Evolutionary conservation across 1,284 basidiomycete genomes (phyloP).

Genomic region (Hymenochaete sp.): DNA sequence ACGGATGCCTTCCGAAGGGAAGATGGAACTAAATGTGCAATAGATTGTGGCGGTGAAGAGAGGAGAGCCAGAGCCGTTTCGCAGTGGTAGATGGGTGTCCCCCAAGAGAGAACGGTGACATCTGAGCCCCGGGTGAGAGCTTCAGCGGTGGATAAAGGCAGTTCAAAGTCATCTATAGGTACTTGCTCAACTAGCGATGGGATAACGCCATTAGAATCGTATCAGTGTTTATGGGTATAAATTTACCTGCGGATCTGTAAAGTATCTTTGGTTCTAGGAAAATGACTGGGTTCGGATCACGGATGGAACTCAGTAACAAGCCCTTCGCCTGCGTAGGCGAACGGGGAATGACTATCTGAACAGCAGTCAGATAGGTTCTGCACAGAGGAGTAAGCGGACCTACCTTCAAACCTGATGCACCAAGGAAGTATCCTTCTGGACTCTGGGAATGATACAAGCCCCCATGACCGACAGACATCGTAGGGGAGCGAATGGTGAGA

Average conservation of each 20-base stretch:
- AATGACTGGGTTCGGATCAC: slow-evolving; percentile 88
- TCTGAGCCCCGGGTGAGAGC: slow-evolving; percentile 67
- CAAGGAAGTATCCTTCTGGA: slow-evolving; percentile 91
- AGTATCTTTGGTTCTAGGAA: slow-evolving; percentile 94
- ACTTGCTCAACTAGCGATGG: slow-evolving; percentile 73
- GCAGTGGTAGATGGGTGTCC: slow-evolving; percentile 87
- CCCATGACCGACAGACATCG: slow-evolving; percentile 88
- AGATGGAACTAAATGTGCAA: slow-evolving; percentile 64
- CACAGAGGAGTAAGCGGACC: slow-evolving; percentile 2
- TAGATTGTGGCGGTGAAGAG: slow-evolving; percentile 50
- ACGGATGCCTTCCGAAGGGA: slow-evolving; percentile 66
- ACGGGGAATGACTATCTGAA: slow-evolving; percentile 80
- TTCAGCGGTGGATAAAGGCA: slow-evolving; percentile 78
- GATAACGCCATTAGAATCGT: not conserved
- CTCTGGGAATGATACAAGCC: slow-evolving; percentile 92
- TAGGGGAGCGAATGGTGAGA: slow-evolving; percentile 81
- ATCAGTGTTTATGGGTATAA: slow-evolving; percentile 4
- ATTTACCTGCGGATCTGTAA: slow-evolving; percentile 67
- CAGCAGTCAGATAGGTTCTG: not conserved
- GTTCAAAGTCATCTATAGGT: slow-evolving; percentile 76
- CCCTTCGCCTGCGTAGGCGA: slow-evolving; percentile 95
- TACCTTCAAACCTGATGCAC: slow-evolving; percentile 84
- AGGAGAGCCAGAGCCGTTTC: slow-evolving; percentile 72
- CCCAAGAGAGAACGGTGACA: slow-evolving; percentile 84
- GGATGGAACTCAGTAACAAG: slow-evolving; percentile 73